Evolutionary conservation across 176 grass and related monocot species (phyloP), one percentile per base, ranked within the genome.

Genomic region (Rhynchospora breviuscula): DNA sequence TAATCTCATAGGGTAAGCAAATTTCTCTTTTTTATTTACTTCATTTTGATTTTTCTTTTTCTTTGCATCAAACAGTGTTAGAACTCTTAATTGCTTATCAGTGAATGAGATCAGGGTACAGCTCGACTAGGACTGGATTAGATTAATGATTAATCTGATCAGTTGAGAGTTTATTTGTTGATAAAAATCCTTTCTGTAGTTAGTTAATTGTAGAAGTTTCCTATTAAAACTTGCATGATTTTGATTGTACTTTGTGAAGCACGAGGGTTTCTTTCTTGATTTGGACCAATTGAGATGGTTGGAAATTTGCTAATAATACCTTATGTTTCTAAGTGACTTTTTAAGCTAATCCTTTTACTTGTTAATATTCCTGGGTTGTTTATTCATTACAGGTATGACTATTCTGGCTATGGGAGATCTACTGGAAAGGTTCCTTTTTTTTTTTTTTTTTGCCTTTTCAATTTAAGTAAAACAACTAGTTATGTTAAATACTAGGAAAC

Each of bases 341-440:
- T 67, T 60, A 46, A 78, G 2, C 25, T 63, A 67, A 82, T 82
- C 46, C 3, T 18, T 29, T 21, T 29, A 22, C 48, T 10, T 8
- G 49, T 23, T 77, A 76, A 76, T 9, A 31, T 56, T 29, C 21
- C 90, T 45, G 66, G 67, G 40, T 80, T 73, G 87, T 76, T 45
- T 65, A 10, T 22, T 76, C 72, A 21, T 73, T 88, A 59, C 84
- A 97, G 94, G 79, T 97, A 97, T 91, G 94, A 97, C 80, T 97
- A 97, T 81, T 67, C 94, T 87, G 94, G 94, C 15, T 97, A 93
- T 79, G 94, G 94, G 46, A 88, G 91, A 84, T 97, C 94, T 66
- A 93, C 89, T 25, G 94, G 94, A 63, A 97, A 97, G 94, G 94
- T 97, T 85, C 68, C 2, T 53, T 31, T 83, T 71, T 21, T 84